These are phyloP conservation scores for Apiotrichum laibachii DNA, from an alignment of 1,284 basidiomycete genomes.

Conservation along the genomic window DNA sequence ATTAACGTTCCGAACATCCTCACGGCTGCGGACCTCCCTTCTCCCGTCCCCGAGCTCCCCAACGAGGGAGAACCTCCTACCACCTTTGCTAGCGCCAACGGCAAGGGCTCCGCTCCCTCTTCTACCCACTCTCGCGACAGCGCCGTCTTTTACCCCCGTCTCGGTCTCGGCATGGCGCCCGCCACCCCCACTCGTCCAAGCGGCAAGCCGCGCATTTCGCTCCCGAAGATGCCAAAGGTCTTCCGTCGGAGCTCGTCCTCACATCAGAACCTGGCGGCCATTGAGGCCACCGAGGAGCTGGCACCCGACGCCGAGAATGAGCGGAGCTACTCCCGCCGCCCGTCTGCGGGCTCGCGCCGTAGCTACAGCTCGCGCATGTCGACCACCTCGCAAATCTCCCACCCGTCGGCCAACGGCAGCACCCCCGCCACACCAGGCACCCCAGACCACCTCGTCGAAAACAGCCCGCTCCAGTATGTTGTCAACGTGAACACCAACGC, in stretches of 20 bases:
- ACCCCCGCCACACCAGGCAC: background rate
- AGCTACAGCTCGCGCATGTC: background rate
- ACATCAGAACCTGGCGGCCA: background rate
- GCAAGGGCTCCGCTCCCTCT: background rate
- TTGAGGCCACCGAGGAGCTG: constrained; percentile 1
- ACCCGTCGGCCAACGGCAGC: background rate
- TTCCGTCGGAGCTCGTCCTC: background rate
- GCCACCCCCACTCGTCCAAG: background rate
- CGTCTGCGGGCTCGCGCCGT: background rate
- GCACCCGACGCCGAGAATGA: constrained; percentile 2
- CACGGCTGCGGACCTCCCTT: background rate
- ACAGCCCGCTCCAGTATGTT: constrained; percentile 2
- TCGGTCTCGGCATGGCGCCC: background rate
- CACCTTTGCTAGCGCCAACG: background rate
- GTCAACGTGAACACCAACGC: background rate
- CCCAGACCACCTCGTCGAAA: constrained; percentile 1
- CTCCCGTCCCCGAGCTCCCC: constrained; percentile 3
- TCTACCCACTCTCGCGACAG: background rate
- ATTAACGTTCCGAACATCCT: background rate
- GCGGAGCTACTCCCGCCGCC: background rate
- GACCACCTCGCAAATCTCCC: background rate
- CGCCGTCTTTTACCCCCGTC: background rate
- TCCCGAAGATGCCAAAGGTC: background rate
- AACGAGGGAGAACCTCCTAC: background rate
- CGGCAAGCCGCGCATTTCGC: background rate